Conservation (phyloP, 108 stramenopile genomes). For the Fragilariopsis cylindrus region DNA sequence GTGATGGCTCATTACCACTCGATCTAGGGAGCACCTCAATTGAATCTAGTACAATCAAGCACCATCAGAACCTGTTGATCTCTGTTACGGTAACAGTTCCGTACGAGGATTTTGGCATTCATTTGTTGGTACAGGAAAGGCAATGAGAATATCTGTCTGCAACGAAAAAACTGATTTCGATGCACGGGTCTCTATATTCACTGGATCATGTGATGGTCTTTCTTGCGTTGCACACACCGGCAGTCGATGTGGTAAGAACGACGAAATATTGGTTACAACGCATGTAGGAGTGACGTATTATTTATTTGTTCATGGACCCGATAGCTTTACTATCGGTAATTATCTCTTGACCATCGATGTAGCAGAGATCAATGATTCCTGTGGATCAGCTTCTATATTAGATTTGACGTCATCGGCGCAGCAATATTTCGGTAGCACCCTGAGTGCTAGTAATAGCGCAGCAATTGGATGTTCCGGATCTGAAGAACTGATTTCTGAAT, state of each 20-base stretch:
- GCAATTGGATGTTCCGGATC: slow-evolving; percentile 3
- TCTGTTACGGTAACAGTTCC: slow-evolving; percentile 6
- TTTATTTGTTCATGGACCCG: slow-evolving; percentile 28
- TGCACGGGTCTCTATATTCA: slow-evolving; percentile 29
- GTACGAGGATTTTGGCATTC: slow-evolving; percentile 36
- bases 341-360: slow-evolving; percentile 23
- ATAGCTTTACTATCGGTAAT: slow-evolving; percentile 6
- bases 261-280: slow-evolving; percentile 11
- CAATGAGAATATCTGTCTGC: slow-evolving; percentile 31
- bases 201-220: slow-evolving; percentile 21
- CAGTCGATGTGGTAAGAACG: slow-evolving; percentile 19
- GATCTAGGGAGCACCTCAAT: slow-evolving; percentile 7
- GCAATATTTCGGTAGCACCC: slow-evolving; percentile 25
- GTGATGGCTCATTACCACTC: slow-evolving; percentile 10
- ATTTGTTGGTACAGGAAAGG: slow-evolving; percentile 23
- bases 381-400: slow-evolving; percentile 16
- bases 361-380: slow-evolving; percentile 15
- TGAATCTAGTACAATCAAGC: slow-evolving; percentile 9
- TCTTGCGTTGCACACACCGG: slow-evolving; percentile 4
- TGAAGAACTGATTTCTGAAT: background rate
- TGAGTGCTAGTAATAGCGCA: background rate
- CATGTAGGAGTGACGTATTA: slow-evolving; percentile 25
- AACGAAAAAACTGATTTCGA: slow-evolving; percentile 27
- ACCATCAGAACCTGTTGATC: background rate
- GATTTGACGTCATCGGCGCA: background rate